A percentile compares a stretch with the other conserved stretches of the same genome.
These are phyloP conservation scores for Globisporangium ultimum DNA, from an alignment of 352 stramenopile species.

Conservation along the genomic window DNA sequence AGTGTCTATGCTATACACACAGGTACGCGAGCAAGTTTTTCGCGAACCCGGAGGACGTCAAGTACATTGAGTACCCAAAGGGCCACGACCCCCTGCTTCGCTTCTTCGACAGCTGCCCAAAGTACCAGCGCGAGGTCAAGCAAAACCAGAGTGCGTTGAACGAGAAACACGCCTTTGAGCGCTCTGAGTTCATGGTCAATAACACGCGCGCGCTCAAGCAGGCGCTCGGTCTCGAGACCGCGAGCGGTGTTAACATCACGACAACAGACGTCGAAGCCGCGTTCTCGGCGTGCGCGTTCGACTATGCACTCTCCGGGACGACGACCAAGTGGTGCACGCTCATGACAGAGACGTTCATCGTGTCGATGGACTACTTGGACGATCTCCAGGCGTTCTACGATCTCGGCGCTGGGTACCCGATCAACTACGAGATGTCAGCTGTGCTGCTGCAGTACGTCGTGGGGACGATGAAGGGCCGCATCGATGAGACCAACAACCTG, in stretches of 20 bases:
- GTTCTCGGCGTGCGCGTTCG: slow-evolving; percentile 71
- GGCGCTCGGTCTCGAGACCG: slow-evolving; percentile 35
- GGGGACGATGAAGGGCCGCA: slow-evolving; percentile 40
- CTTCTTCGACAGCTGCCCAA: slow-evolving; percentile 68
- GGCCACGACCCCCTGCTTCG: slow-evolving; percentile 43
- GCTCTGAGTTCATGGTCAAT: slow-evolving; percentile 27
- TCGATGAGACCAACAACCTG: slow-evolving; percentile 26
- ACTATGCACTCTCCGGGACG: slow-evolving; percentile 54
- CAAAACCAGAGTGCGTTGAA: slow-evolving; percentile 40
- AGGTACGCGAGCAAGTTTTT: slow-evolving; percentile 68
- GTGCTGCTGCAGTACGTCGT: slow-evolving; percentile 62
- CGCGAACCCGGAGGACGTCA: slow-evolving; percentile 40
- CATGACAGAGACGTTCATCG: slow-evolving; percentile 36
- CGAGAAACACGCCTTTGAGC: slow-evolving; percentile 37
- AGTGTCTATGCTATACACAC: not conserved
- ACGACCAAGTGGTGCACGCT: slow-evolving; percentile 59
- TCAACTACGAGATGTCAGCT: slow-evolving; percentile 75
- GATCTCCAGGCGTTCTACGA: slow-evolving; percentile 74
- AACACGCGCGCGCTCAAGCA: slow-evolving; percentile 23
- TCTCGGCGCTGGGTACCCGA: slow-evolving; percentile 47
- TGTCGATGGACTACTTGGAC: slow-evolving; percentile 55
- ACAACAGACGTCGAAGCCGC: slow-evolving; percentile 37
- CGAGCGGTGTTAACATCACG: slow-evolving; percentile 20
- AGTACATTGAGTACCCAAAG: slow-evolving; percentile 43
- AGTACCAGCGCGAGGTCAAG: slow-evolving; percentile 54